These are phyloP conservation scores for Talaromyces sp. DNA, from an alignment of 2,329 filamentous ascomycete species.

Conservation along the genomic window DNA sequence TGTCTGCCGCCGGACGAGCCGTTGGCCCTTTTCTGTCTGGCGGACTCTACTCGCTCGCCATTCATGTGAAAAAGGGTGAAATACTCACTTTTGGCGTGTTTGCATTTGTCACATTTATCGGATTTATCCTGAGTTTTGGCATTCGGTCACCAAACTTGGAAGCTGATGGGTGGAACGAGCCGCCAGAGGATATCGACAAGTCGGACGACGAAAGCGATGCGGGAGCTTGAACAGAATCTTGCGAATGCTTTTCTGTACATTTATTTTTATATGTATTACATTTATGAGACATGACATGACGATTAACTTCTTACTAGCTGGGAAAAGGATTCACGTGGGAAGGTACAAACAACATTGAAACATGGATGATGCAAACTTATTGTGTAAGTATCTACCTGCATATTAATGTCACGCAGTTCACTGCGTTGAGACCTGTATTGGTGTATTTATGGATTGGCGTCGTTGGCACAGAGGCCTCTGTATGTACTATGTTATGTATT, in stretches of 20 bases:
- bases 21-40: slow-evolving; percentile 85
- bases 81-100: slow-evolving; percentile 82
- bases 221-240: neutral
- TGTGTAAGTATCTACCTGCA: too few species aligned
- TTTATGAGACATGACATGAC: neutral
- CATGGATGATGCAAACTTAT: too few species aligned
- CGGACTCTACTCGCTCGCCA: slow-evolving; percentile 74
- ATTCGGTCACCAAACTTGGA: slow-evolving; percentile 61
- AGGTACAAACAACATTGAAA: too few species aligned
- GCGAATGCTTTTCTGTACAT: neutral
- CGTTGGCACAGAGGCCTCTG: neutral
- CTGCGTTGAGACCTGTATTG: neutral
- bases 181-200: slow-evolving; percentile 28
- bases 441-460: neutral
- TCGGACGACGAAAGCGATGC: slow-evolving; percentile 41
- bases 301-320: neutral
- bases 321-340: neutral
- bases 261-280: neutral
- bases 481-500: neutral
- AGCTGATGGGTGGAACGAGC: slow-evolving; percentile 49
- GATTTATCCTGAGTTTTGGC: slow-evolving; percentile 72
- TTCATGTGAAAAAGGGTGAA: slow-evolving; percentile 68
- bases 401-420: neutral
- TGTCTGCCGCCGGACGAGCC: slow-evolving; percentile 84
- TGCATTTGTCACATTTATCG: slow-evolving; percentile 71